Percentiles rank a stretch among this genome's conserved stretches.
phyloP scores from a whole-genome alignment of 345 rosid genomes.

The Murraya koenigii region DNA sequence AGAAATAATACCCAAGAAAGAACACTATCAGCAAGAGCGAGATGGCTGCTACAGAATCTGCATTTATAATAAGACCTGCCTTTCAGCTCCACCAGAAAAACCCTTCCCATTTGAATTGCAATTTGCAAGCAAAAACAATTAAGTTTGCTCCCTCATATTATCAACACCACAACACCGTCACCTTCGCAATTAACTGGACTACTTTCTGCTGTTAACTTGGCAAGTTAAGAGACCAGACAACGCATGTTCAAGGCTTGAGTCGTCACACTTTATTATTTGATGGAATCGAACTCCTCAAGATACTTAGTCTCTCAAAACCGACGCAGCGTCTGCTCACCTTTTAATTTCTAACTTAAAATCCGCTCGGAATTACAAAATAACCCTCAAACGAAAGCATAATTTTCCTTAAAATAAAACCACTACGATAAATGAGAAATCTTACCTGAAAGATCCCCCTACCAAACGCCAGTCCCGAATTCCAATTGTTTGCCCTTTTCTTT shows the following conservation, averaged over 20 bases:
- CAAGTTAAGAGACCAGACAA: background rate
- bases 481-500: too few species aligned
- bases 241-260: background rate
- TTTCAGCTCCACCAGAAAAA: slow-evolving; percentile 36
- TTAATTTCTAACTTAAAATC: background rate
- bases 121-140: background rate
- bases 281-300: background rate
- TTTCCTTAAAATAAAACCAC: too few species aligned
- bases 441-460: too few species aligned
- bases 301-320: background rate
- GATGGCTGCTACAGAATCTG: slow-evolving; percentile 37
- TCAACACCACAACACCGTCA: background rate
- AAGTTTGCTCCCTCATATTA: background rate
- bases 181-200: background rate
- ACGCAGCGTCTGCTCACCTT: background rate
- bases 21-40: slow-evolving; percentile 40
- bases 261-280: background rate
- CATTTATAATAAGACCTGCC: slow-evolving; percentile 29
- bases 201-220: background rate
- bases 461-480: too few species aligned
- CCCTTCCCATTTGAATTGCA: slow-evolving; percentile 33
- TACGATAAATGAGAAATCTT: too few species aligned
- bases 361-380: background rate
- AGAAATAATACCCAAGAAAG: slow-evolving; percentile 30
- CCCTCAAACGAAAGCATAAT: background rate